These are phyloP conservation scores for Talaromyces trachyspermus DNA, from an alignment of 495 filamentous ascomycete species.

Conservation along the genomic window DNA sequence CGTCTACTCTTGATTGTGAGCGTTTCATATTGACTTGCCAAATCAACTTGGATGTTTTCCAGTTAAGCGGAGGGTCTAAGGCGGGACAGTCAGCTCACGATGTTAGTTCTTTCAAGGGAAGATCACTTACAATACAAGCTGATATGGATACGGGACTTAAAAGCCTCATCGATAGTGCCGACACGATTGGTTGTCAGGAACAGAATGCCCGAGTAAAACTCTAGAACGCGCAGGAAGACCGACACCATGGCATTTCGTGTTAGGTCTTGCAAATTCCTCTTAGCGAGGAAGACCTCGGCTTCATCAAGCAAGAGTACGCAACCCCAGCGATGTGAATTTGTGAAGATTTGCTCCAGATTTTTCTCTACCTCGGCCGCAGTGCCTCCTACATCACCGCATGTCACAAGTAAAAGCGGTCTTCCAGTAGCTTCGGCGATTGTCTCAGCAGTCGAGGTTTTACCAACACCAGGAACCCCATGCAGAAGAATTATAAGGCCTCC, in stretches of 20 bases:
- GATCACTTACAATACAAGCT: slow-evolving; percentile 10
- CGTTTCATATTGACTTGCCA: slow-evolving; percentile 9
- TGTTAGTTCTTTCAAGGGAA: neutral
- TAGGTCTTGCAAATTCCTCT: slow-evolving; percentile 31
- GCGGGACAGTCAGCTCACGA: neutral
- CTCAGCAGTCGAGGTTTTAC: slow-evolving; percentile 31
- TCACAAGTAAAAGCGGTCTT: slow-evolving; percentile 22
- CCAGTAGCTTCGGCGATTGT: slow-evolving; percentile 19
- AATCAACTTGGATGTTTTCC: neutral
- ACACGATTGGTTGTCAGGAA: slow-evolving; percentile 51
- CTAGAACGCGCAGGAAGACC: slow-evolving; percentile 46
- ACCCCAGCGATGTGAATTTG: slow-evolving; percentile 36
- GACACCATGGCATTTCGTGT: slow-evolving; percentile 42
- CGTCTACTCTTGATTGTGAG: slow-evolving; percentile 2
- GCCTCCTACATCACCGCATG: slow-evolving; percentile 31
- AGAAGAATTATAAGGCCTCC: slow-evolving; percentile 45
- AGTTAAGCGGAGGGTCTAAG: slow-evolving; percentile 1
- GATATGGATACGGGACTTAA: slow-evolving; percentile 44
- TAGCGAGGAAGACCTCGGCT: slow-evolving; percentile 49
- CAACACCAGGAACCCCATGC: slow-evolving; percentile 42
- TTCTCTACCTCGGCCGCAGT: slow-evolving; percentile 30
- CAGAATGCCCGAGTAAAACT: slow-evolving; percentile 51
- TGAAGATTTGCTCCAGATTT: slow-evolving; percentile 32
- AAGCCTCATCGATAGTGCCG: slow-evolving; percentile 41
- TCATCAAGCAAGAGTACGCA: slow-evolving; percentile 50